These are phyloP conservation scores for Phlebiopsis gigantea DNA, from an alignment of 768 basidiomycete genomes.

Conservation along the genomic window DNA sequence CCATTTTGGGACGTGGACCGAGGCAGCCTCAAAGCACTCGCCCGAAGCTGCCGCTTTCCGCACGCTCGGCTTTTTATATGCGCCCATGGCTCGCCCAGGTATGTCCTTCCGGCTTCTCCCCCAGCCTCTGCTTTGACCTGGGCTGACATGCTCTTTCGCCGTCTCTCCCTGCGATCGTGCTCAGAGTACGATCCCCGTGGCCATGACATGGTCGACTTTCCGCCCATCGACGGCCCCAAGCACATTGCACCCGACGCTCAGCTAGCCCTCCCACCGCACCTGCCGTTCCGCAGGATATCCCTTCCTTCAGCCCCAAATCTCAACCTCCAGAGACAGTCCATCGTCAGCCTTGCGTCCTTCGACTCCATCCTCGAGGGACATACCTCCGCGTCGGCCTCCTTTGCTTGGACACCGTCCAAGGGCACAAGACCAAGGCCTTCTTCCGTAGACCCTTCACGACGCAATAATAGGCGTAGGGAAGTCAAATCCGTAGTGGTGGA, in stretches of 20 bases:
- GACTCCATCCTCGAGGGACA: constrained; percentile 63
- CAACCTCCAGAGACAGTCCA: constrained; percentile 54
- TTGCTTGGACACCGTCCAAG: constrained; percentile 27
- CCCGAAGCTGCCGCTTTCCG: constrained; percentile 1
- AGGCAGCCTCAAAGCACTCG: constrained; percentile 3
- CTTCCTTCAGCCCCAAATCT: constrained; percentile 35
- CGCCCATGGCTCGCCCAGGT: constrained; percentile 3
- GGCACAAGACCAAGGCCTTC: constrained; percentile 28
- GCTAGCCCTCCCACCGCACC: constrained; percentile 45
- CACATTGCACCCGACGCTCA: constrained; percentile 14
- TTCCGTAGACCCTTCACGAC: constrained; percentile 34
- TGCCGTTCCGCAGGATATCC: constrained; percentile 42
- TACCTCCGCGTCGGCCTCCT: constrained; percentile 11
- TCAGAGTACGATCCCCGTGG: constrained; percentile 7
- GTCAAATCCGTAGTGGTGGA: constrained; percentile 35
- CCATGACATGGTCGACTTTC: constrained; percentile 24
- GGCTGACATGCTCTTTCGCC: constrained; percentile 11
- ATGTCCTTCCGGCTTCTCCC: background rate
- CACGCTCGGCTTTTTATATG: background rate
- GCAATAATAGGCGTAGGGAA: constrained; percentile 25
- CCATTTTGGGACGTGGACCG: constrained; percentile 1
- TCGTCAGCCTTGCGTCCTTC: constrained; percentile 67
- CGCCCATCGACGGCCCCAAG: constrained; percentile 7
- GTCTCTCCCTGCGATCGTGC: constrained; percentile 8
- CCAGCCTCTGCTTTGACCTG: background rate